Base-by-base conservation (phyloP, 2,329 filamentous ascomycete species). In the Cercospora sojina region DNA sequence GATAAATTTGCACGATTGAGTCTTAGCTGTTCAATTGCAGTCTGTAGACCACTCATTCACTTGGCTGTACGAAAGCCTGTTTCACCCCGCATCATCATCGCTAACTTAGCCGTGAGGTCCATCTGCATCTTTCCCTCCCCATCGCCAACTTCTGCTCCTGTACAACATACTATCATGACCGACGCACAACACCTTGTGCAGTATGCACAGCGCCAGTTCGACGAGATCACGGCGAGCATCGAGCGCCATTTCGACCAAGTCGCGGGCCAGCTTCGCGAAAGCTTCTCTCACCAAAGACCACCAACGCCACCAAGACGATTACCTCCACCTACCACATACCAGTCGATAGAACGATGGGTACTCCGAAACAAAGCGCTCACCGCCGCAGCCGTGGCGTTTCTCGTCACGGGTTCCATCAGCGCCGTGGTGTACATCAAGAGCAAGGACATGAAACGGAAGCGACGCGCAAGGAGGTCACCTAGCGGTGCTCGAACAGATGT, bases 401-500 rank as follows among this genome's bases (percentile, higher is more conserved):
- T 91, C 59, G 88, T 91, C 55, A 90, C 91, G 2, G 85, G 85
- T 1, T 81, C 82, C 16, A 70, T 77, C 2, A 70, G 69, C 3
- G 67, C 68, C 2, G 80, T 85, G 47, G 74, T 89, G 64, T 83
- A 88, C 64, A 86, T 87, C 66, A 83, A 85, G 63, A 87, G 86
- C 67, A 91, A 88, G 77, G 85, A 85, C 58, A 79, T 85, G 71
- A 83, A 81, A 35, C 84, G 83, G 73, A 90, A 89, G 78, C 87
- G 94, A 70, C 87, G 92, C 69, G 95, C 93, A 10, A 89, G 85
- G 79, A 88, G 91, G 64, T 91, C 92, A 3, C 85, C 86, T 59
- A 96, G 92, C 80, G 95, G 95, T 25, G 92, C 91, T 3, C 86
- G 95, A 62, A 88, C 90, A 70, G 95, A 99, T 79, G 94, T 98